A percentile compares a stretch with the other conserved stretches of the same genome.
Evolutionary conservation across 495 filamentous ascomycete species (phyloP).

Genomic region (Neurospora sp.): DNA sequence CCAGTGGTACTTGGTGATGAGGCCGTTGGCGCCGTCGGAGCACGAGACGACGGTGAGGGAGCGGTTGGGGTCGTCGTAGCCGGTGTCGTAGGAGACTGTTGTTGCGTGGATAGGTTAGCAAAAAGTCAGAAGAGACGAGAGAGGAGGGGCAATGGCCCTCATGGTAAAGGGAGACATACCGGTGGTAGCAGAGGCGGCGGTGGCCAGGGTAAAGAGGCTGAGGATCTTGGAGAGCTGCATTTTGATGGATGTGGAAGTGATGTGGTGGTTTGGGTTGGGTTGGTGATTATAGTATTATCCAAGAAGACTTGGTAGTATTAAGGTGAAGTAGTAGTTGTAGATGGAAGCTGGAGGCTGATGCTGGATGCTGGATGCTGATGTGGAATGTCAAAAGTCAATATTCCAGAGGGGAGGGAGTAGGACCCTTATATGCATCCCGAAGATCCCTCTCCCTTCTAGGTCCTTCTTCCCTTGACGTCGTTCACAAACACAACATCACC

Average conservation of each 20-base stretch:
- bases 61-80: conserved; percentile 42
- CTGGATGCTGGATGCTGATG: background rate
- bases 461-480: background rate
- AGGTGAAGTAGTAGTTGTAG: background rate
- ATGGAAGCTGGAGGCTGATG: background rate
- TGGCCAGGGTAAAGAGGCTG: conserved; percentile 26
- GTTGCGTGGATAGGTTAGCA: too few relatives aligned
- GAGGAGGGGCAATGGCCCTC: too few relatives aligned
- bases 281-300: background rate
- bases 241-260: conserved; percentile 14
- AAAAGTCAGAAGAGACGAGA: too few relatives aligned
- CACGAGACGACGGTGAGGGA: conserved; percentile 41
- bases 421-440: background rate
- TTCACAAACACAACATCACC: background rate
- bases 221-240: conserved; percentile 44
- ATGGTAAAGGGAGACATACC: too few relatives aligned
- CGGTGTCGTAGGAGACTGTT: conserved; percentile 46
- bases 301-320: background rate
- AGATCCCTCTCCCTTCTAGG: background rate
- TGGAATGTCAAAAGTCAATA: background rate
- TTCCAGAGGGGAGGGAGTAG: background rate
- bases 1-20: conserved; percentile 43
- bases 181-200: conserved; percentile 26
- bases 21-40: conserved; percentile 50
- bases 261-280: background rate